Conservation (phyloP, 768 basidiomycete genomes). For the Agrocybe praecox region DNA sequence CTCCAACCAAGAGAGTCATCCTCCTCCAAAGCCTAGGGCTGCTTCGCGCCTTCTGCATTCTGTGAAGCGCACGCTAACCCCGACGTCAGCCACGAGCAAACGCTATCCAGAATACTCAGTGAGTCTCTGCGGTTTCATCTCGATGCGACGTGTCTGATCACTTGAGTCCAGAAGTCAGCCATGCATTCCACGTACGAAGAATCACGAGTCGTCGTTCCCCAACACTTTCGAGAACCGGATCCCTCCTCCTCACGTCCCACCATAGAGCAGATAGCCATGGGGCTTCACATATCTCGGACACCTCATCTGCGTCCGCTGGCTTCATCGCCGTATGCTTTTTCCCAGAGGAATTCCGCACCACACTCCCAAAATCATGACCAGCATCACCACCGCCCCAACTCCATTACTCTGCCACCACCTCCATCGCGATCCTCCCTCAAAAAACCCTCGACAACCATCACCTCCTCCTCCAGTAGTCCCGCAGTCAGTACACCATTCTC, state of each 20-base stretch:
- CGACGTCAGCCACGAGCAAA: conserved; percentile 24
- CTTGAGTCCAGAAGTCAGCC: conserved; percentile 20
- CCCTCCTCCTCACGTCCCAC: conserved; percentile 53
- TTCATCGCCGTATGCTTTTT: conserved; percentile 30
- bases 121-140: conserved; percentile 4
- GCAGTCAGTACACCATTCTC: conserved; percentile 34
- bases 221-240: conserved; percentile 31
- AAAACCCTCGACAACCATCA: conserved; percentile 42
- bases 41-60: conserved; percentile 30
- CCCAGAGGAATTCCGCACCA: conserved; percentile 30
- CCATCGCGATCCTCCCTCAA: conserved; percentile 70
- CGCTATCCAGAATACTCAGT: conserved; percentile 24
- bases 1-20: conserved; percentile 13
- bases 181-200: conserved; percentile 33
- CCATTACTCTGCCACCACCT: conserved; percentile 47
- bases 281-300: conserved; percentile 74
- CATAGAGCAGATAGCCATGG: conserved; percentile 81
- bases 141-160: not conserved
- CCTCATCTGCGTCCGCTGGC: conserved; percentile 61
- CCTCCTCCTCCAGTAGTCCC: conserved; percentile 39
- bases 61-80: conserved; percentile 30
- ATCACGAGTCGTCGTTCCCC: conserved; percentile 18
- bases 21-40: conserved; percentile 19
- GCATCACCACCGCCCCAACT: conserved; percentile 26
- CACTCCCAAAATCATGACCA: conserved; percentile 24